Percentiles rank a stretch among this genome's conserved stretches.
phyloP scores from a whole-genome alignment of 2,329 filamentous ascomycete species.

The Pseudocercospora ulei region DNA sequence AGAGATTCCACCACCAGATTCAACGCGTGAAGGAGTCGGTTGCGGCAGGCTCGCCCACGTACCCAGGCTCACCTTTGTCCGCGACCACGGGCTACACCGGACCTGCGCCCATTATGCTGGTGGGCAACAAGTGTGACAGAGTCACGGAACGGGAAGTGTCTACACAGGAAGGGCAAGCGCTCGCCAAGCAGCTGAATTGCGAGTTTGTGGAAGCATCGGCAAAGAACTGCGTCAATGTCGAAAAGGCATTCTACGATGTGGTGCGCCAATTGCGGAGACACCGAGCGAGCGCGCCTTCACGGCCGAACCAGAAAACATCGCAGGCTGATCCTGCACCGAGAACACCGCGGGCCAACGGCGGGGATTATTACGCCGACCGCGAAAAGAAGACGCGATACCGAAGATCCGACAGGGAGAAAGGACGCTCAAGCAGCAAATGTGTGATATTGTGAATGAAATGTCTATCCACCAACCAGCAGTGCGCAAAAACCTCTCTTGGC shows the following conservation, averaged over 20 bases:
- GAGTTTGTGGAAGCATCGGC: constrained; percentile 95
- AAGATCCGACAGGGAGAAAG: constrained; percentile 20
- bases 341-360: constrained; percentile 17
- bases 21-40: constrained; percentile 92
- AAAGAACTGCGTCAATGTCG: constrained; percentile 96
- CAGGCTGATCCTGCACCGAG: constrained; percentile 15
- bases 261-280: constrained; percentile 82
- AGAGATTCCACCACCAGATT: constrained; percentile 92
- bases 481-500: constrained; percentile 4
- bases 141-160: constrained; percentile 94
- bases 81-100: constrained; percentile 49
- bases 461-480: neutral
- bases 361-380: constrained; percentile 18
- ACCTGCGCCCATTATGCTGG: constrained; percentile 89
- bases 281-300: constrained; percentile 39
- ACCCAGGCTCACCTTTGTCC: constrained; percentile 63
- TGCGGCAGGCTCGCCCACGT: constrained; percentile 60
- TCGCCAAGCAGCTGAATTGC: constrained; percentile 85
- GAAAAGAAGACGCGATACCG: constrained; percentile 25
- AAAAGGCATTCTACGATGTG: constrained; percentile 97
- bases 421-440: constrained; percentile 26
- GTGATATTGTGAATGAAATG: constrained; percentile 25
- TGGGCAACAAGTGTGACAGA: constrained; percentile 96
- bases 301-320: constrained; percentile 17
- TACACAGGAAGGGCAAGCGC: constrained; percentile 84